A percentile compares a stretch with the other conserved stretches of the same genome.
Conservation (phyloP, 2,329 filamentous ascomycete species). For the Juglanconis sp. region DNA sequence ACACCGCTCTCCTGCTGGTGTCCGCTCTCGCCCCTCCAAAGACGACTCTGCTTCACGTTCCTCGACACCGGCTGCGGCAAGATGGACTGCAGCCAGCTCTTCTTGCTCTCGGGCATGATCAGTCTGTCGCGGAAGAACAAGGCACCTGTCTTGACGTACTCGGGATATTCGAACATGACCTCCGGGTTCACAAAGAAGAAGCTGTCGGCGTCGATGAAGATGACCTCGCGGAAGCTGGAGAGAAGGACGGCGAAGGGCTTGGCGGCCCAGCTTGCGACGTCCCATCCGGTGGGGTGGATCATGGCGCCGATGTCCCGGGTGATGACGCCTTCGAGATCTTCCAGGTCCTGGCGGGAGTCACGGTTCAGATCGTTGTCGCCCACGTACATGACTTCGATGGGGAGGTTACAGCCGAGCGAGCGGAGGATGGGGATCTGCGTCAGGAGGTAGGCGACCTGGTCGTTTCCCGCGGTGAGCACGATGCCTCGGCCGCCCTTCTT, state of each 20-base stretch:
- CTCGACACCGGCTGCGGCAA: constrained; percentile 40
- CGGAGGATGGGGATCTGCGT: constrained; percentile 38
- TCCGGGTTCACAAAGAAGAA: constrained; percentile 41
- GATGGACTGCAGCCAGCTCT: constrained; percentile 38
- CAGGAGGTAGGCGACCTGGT: constrained; percentile 39
- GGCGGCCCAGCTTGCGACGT: constrained; percentile 41
- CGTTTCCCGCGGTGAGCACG: constrained; percentile 41
- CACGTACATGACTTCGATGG: constrained; percentile 38
- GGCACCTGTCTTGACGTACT: constrained; percentile 38
- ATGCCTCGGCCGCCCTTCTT: constrained; percentile 39
- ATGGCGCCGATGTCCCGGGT: constrained; percentile 42
- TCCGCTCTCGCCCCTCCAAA: constrained; percentile 35
- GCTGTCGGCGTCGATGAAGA: constrained; percentile 45
- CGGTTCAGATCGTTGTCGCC: constrained; percentile 42
- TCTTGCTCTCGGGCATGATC: constrained; percentile 36
- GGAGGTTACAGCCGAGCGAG: constrained; percentile 34
- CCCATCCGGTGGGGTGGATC: constrained; percentile 42
- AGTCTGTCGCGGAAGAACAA: constrained; percentile 45
- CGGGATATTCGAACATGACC: constrained; percentile 39
- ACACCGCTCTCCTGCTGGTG: constrained; percentile 44
- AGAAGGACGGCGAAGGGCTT: constrained; percentile 45
- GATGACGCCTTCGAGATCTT: constrained; percentile 39
- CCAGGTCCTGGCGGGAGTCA: constrained; percentile 37
- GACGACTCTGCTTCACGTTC: constrained; percentile 33
- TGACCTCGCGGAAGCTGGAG: constrained; percentile 43